A percentile compares a stretch with the other conserved stretches of the same genome.
Conservation (phyloP, 306 rosid species). For the Mimosa pudica region DNA sequence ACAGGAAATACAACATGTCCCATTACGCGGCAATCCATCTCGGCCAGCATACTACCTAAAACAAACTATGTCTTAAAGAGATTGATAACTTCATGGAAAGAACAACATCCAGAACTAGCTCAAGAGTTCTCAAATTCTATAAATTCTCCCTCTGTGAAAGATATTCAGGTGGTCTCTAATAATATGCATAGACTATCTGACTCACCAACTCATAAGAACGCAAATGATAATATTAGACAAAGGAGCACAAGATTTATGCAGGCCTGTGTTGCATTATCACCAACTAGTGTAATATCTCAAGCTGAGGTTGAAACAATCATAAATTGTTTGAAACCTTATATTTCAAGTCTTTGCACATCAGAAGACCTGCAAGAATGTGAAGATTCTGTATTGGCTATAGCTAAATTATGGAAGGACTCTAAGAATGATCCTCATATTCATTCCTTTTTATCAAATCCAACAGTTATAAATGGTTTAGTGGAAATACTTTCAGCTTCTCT, state of each 20-base stretch:
- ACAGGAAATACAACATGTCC: conserved; percentile 92
- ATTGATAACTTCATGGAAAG: conserved; percentile 88
- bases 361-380: conserved; percentile 79
- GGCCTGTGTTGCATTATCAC: conserved; percentile 54
- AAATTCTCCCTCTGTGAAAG: conserved; percentile 50
- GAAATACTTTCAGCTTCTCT: conserved; percentile 80
- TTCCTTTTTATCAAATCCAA: conserved; percentile 68
- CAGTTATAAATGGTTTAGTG: conserved; percentile 73
- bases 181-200: conserved; percentile 42
- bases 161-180: conserved; percentile 42
- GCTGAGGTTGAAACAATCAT: conserved; percentile 76
- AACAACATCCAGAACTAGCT: conserved; percentile 73
- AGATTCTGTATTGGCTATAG: conserved; percentile 68
- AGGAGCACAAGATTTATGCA: conserved; percentile 64
- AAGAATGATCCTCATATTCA: conserved; percentile 69
- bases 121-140: conserved; percentile 61
- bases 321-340: conserved; percentile 65
- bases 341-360: conserved; percentile 75
- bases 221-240: conserved; percentile 48
- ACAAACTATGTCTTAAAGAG: conserved; percentile 93
- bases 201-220: conserved; percentile 43
- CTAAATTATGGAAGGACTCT: conserved; percentile 79
- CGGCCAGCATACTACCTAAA: conserved; percentile 68
- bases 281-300: conserved; percentile 82
- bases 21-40: conserved; percentile 75